Evolutionary conservation across 2,329 filamentous ascomycete genomes (phyloP), one percentile per base, ranked within the genome.

Genomic region (Penicillium sp.): DNA sequence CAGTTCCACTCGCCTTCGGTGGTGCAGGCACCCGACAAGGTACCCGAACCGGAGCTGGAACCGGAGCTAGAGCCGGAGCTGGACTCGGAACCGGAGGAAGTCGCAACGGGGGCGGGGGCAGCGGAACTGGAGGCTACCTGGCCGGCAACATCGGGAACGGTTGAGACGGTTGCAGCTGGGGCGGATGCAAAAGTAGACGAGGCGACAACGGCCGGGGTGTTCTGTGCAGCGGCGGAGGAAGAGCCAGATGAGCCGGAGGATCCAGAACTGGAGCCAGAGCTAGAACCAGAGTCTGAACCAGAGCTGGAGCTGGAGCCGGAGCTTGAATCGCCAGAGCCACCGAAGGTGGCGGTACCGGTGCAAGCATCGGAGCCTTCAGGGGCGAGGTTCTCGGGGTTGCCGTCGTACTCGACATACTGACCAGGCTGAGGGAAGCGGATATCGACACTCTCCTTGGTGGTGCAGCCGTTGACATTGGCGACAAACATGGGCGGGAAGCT

Each of bases 401-500:
- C 79, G 54, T 79, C 74, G 10, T 72, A 73, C 51, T 86, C 80
- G 4, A 85, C 77, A 2, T 79, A 81, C 1, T 77, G 57, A 45
- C 90, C 90, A 0, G 89, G 82, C 60, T 88, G 76, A 7, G 88
- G 87, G 77, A 87, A 93, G n/a, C 77, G 69, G 57, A 88, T 78
- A 61, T 91, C 85, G 3, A 75, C 67, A 14, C 69, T 67, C 38
- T 85, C 81, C 0, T 62, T 66, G 11, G 85, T 88, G 0, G 47
- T 67, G 73, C 88, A 91, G 39, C 72, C 74, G 53, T 81, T 80
- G 55, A 92, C 76, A 74, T 94, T 95, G 64, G 88, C 87, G 1
- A 87, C 80, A 50, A 92, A 87, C 84, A 95, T 88, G 53, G 86
- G 78, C 0, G 91, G 90, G 11, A 95, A 86, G 0, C 75, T 71